Conservation (phyloP, 768 basidiomycete species). For the Favolaschia claudopus region DNA sequence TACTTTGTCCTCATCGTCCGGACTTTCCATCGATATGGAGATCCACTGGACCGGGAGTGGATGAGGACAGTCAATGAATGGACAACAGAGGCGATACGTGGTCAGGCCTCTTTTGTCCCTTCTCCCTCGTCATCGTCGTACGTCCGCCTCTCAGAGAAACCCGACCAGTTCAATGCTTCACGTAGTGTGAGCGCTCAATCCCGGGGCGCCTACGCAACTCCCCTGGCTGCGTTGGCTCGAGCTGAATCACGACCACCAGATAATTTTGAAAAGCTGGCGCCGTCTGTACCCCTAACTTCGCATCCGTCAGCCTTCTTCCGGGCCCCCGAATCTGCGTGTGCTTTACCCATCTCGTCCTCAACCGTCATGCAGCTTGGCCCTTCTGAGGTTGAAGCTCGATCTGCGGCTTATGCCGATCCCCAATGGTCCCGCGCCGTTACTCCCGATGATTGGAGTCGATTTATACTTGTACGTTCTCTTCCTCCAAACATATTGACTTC, state of each 20-base stretch:
- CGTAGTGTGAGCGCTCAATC: not conserved
- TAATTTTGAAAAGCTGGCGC: not conserved
- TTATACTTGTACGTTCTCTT: conserved; percentile 13
- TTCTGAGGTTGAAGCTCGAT: not conserved
- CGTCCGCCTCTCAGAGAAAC: too few relatives aligned
- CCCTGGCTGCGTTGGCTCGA: not conserved
- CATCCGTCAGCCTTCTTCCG: conserved; percentile 12
- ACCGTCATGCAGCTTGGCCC: conserved; percentile 13
- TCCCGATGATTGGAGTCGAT: conserved; percentile 10
- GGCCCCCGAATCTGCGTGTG: not conserved
- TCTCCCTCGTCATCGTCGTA: not conserved
- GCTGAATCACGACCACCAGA: not conserved
- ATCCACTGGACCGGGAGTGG: conserved; percentile 38
- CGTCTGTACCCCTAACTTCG: not conserved
- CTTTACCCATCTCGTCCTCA: not conserved
- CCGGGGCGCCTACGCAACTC: not conserved
- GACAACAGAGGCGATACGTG: conserved; percentile 15
- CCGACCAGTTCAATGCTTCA: too few relatives aligned
- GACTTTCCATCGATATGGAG: conserved; percentile 61
- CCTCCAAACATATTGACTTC: not conserved
- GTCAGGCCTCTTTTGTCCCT: not conserved
- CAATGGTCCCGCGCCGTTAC: not conserved
- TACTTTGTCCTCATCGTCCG: conserved; percentile 59
- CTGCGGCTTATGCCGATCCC: not conserved
- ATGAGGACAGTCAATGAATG: conserved; percentile 29